These are phyloP conservation scores for Metarhizium anisopliae DNA, from an alignment of 2,329 filamentous ascomycete species.

Conservation along the genomic window DNA sequence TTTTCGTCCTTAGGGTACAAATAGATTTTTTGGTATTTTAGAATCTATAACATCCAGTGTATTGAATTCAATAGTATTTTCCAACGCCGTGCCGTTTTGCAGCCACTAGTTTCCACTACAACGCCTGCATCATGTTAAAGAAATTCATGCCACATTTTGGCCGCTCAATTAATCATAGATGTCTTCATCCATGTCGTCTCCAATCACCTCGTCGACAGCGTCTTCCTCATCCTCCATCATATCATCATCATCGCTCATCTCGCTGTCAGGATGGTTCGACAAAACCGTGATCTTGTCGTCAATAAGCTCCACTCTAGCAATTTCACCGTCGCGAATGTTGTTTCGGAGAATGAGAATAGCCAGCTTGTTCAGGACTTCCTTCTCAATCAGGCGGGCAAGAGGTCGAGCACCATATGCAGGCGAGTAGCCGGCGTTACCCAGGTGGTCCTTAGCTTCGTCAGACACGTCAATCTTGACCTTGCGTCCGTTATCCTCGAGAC, in stretches of 20 bases:
- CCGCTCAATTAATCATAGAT: conserved; percentile 29
- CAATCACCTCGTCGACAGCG: conserved; percentile 58
- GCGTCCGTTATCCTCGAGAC: conserved; percentile 74
- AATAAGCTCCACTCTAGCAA: conserved; percentile 67
- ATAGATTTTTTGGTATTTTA: too few relatives aligned
- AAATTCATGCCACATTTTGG: not conserved
- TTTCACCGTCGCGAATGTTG: conserved; percentile 76
- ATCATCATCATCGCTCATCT: conserved; percentile 55
- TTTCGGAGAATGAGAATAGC: conserved; percentile 86
- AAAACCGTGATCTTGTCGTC: conserved; percentile 74
- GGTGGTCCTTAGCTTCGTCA: conserved; percentile 82
- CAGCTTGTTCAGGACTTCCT: conserved; percentile 89
- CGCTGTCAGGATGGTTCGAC: conserved; percentile 66
- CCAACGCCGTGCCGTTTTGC: not conserved
- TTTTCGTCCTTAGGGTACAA: not conserved
- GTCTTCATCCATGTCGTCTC: conserved; percentile 53
- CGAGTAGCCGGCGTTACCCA: conserved; percentile 85
- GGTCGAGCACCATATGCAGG: conserved; percentile 92
- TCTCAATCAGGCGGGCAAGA: conserved; percentile 83
- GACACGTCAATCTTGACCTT: conserved; percentile 79
- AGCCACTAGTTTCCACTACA: not conserved
- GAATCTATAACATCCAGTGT: not conserved
- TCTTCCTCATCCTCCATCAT: conserved; percentile 67
- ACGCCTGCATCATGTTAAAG: not conserved
- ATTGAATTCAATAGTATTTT: not conserved